Percentiles rank a stretch among this genome's conserved stretches.
phyloP scores from a whole-genome alignment of 345 rosid species.

The Jatropha curcas region DNA sequence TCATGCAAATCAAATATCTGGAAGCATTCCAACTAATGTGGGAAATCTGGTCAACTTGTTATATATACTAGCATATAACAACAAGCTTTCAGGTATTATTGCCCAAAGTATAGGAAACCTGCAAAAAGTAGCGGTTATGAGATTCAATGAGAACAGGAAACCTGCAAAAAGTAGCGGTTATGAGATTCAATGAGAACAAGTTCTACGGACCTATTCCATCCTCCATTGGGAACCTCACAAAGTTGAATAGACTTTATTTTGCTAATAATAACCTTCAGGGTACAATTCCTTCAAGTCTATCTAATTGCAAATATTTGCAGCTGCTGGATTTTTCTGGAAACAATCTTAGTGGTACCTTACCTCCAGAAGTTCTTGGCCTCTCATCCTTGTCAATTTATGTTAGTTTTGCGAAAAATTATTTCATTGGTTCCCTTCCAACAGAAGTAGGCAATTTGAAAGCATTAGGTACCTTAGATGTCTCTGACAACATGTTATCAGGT shows the following conservation, averaged over 20 bases:
- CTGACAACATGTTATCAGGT: constrained; percentile 26
- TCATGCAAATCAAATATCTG: neutral
- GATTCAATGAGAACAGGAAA: too few relatives aligned
- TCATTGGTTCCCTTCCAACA: constrained; percentile 24
- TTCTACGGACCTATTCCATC: constrained; percentile 17
- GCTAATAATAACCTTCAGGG: constrained; percentile 26
- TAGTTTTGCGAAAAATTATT: constrained; percentile 23
- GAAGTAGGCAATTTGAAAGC: constrained; percentile 20
- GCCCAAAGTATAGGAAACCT: constrained; percentile 18
- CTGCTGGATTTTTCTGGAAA: neutral
- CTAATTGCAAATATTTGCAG: constrained; percentile 15
- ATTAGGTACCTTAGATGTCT: constrained; percentile 15
- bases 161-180: too few relatives aligned
- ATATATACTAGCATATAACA: too few relatives aligned
- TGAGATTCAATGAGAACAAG: too few relatives aligned
- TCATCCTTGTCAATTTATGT: constrained; percentile 26
- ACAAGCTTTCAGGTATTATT: constrained; percentile 9
- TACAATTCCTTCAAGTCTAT: constrained; percentile 27
- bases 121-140: too few relatives aligned
- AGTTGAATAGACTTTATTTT: constrained; percentile 15
- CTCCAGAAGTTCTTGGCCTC: constrained; percentile 19
- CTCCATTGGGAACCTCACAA: constrained; percentile 18
- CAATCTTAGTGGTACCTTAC: constrained; percentile 31
- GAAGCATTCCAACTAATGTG: constrained; percentile 21
- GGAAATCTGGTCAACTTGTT: too few relatives aligned